Evolutionary conservation across 352 stramenopile genomes (phyloP).

Genomic region (Ophiocytium majus): DNA sequence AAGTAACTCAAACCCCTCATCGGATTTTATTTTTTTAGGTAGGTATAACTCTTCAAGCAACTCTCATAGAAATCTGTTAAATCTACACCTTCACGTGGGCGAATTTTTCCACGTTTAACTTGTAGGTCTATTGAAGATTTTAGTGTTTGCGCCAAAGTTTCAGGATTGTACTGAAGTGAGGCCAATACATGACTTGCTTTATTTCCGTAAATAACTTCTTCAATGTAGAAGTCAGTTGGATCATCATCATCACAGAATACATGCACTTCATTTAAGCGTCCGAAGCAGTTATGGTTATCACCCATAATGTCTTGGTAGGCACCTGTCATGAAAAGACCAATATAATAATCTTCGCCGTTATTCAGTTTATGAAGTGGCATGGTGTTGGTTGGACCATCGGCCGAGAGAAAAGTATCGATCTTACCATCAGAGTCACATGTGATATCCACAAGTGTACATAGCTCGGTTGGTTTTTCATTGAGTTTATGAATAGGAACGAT

Average conservation of each 20-base stretch:
- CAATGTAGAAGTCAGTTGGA: conserved; percentile 14
- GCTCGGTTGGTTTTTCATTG: conserved; percentile 10
- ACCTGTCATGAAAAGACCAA: conserved; percentile 15
- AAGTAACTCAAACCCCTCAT: too few relatives aligned
- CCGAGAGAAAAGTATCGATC: neutral
- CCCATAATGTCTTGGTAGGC: conserved; percentile 12
- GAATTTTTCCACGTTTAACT: conserved; percentile 3
- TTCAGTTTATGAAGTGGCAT: neutral
- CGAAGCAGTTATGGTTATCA: conserved; percentile 17
- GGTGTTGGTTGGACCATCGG: conserved; percentile 4
- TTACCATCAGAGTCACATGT: conserved; percentile 12
- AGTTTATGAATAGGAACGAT: conserved; percentile 4
- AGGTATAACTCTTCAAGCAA: neutral
- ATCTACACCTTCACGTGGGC: neutral
- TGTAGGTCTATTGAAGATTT: neutral
- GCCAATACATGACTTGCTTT: neutral
- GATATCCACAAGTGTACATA: conserved; percentile 8
- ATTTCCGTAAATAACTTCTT: conserved; percentile 16
- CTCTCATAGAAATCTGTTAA: conserved; percentile 8
- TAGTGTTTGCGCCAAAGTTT: neutral
- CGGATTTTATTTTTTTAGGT: conserved; percentile 14
- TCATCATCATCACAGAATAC: conserved; percentile 8
- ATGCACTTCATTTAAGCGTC: conserved; percentile 17
- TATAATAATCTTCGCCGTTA: conserved; percentile 5
- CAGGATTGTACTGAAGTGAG: conserved; percentile 14